Evolutionary conservation across 129 eudicot species (phyloP).

Genomic region (Lactuca saligna): DNA sequence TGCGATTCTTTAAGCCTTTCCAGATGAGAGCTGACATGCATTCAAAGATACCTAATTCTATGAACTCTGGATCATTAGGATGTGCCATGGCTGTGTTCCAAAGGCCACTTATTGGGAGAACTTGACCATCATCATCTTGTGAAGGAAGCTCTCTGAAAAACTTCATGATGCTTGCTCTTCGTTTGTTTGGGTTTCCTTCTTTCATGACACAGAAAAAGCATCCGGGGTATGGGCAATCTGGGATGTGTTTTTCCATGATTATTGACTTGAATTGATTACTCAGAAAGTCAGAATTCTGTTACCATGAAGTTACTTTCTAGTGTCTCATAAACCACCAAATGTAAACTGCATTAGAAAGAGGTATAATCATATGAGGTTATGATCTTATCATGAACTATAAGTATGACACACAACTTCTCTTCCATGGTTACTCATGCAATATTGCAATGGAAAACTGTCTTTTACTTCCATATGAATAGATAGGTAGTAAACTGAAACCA

Average conservation of each 20-base stretch:
- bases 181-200: conserved; percentile 91
- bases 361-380: background rate
- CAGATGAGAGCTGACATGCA: conserved; percentile 94
- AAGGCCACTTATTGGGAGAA: conserved; percentile 95
- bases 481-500: background rate
- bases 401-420: conserved; percentile 5
- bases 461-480: background rate
- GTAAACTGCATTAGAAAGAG: conserved; percentile 25
- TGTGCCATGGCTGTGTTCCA: conserved; percentile 99
- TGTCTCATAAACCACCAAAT: conserved; percentile 18
- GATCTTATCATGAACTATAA: background rate
- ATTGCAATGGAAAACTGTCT: no score
- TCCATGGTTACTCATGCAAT: background rate
- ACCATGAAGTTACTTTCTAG: conserved; percentile 27
- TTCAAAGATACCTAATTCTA: conserved; percentile 87
- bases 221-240: conserved; percentile 96
- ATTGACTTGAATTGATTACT: conserved; percentile 5
- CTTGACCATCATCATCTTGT: conserved; percentile 98
- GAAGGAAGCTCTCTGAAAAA: conserved; percentile 96
- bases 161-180: conserved; percentile 82
- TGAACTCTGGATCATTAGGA: conserved; percentile 93
- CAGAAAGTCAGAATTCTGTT: conserved; percentile 6
- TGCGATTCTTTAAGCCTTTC: conserved; percentile 89
- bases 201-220: conserved; percentile 99
- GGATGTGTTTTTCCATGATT: conserved; percentile 76